Conservation (phyloP, 202 grass and related monocot genomes). For the Cymbopogon flexuosus region DNA sequence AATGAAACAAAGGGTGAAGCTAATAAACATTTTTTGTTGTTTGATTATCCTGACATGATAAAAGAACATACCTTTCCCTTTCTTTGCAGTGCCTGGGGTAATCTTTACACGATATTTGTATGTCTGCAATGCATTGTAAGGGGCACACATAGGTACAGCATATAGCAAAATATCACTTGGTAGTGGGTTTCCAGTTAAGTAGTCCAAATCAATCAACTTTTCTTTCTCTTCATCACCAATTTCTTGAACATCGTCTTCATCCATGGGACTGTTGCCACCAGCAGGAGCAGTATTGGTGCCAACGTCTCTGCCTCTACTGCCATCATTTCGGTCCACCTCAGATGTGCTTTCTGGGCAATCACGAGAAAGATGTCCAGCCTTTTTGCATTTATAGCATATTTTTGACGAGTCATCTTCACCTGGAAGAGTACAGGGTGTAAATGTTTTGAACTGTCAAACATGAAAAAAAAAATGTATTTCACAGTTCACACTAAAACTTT, state of each 20-base stretch:
- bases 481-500: not conserved
- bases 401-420: constrained; percentile 63
- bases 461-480: not conserved
- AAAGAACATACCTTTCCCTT: constrained; percentile 72
- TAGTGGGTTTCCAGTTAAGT: constrained; percentile 83
- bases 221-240: constrained; percentile 74
- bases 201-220: constrained; percentile 88
- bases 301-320: constrained; percentile 37
- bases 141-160: constrained; percentile 79
- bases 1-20: not conserved
- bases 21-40: not conserved
- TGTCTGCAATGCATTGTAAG: constrained; percentile 87
- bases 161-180: constrained; percentile 85
- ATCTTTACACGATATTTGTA: constrained; percentile 99
- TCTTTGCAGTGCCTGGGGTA: constrained; percentile 86
- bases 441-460: not conserved
- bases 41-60: not conserved
- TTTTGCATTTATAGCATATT: constrained; percentile 97
- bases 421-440: constrained; percentile 30
- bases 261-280: constrained; percentile 40
- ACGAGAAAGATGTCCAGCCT: constrained; percentile 74
- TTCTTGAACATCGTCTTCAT: constrained; percentile 57
- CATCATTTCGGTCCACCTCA: constrained; percentile 27
- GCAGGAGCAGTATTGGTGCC: constrained; percentile 23
- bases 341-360: constrained; percentile 72